Conservation (phyloP, 2,329 filamentous ascomycete species). For the Rutstroemia sp. region DNA sequence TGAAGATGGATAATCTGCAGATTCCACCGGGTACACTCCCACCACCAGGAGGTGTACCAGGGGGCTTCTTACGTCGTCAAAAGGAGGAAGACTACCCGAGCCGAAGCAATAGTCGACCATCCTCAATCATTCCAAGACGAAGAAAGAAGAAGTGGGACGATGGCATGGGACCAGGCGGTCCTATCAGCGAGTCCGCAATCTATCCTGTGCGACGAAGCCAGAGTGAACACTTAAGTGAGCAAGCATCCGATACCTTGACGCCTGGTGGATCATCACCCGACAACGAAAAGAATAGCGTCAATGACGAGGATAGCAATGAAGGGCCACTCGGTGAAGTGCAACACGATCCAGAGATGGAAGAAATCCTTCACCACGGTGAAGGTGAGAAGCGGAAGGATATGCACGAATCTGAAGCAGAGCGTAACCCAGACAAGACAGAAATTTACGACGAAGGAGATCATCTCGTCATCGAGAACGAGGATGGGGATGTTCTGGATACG, state of each 20-base stretch:
- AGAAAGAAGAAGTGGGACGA: slow-evolving; percentile 62
- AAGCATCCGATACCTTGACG: slow-evolving; percentile 26
- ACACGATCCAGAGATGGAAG: slow-evolving; percentile 30
- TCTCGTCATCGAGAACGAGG: slow-evolving; percentile 74
- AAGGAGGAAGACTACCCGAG: slow-evolving; percentile 64
- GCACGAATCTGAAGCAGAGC: slow-evolving; percentile 26
- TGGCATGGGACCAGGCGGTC: slow-evolving; percentile 73
- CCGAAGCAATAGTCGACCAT: slow-evolving; percentile 47
- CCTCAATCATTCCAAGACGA: slow-evolving; percentile 52
- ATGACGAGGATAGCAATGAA: slow-evolving; percentile 29
- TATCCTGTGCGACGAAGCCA: slow-evolving; percentile 46
- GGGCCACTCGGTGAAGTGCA: slow-evolving; percentile 27
- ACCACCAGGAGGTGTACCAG: slow-evolving; percentile 64
- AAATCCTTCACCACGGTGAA: slow-evolving; percentile 27
- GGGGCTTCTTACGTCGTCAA: slow-evolving; percentile 74
- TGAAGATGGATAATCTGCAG: slow-evolving; percentile 43
- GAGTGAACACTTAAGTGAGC: slow-evolving; percentile 21
- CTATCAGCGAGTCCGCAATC: slow-evolving; percentile 85
- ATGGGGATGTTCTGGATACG: slow-evolving; percentile 77
- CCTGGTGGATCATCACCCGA: slow-evolving; percentile 24
- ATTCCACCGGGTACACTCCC: slow-evolving; percentile 64
- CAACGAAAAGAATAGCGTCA: slow-evolving; percentile 14
- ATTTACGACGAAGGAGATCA: slow-evolving; percentile 76
- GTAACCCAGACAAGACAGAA: slow-evolving; percentile 41
- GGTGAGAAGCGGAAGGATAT: slow-evolving; percentile 29